Conservation (phyloP, 805 yeast genomes). For the Candida sonorensis region DNA sequence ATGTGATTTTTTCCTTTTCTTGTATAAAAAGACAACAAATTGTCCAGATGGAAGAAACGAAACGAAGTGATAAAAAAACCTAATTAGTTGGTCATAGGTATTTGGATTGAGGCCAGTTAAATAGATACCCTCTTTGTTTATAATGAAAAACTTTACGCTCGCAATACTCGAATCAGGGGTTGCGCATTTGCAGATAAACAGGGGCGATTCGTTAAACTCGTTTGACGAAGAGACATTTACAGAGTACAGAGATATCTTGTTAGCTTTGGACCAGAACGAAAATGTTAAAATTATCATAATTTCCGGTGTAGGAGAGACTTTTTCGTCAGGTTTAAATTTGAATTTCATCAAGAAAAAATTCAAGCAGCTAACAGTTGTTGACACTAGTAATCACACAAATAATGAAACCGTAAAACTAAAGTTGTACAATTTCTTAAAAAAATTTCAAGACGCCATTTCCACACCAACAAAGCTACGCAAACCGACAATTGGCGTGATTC, state of each 20-base stretch:
- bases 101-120: too few relatives aligned
- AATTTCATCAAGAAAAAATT: conserved; percentile 21
- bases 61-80: too few relatives aligned
- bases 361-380: too few relatives aligned
- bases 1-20: too few relatives aligned
- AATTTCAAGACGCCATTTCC: conserved; percentile 53
- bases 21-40: too few relatives aligned
- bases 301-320: conserved; percentile 47
- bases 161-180: conserved; percentile 17
- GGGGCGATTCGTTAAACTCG: conserved; percentile 56
- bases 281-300: conserved; percentile 49
- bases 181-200: conserved; percentile 52
- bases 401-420: too few relatives aligned
- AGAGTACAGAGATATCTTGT: conserved; percentile 45
- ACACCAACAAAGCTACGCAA: conserved; percentile 41
- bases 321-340: conserved; percentile 63
- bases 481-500: conserved; percentile 62
- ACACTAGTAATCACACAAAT: too few relatives aligned
- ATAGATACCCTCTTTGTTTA: too few relatives aligned
- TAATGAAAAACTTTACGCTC: conserved; percentile 1
- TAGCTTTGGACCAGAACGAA: conserved; percentile 35
- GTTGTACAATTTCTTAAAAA: conserved; percentile 34
- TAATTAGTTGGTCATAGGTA: too few relatives aligned
- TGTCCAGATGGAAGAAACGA: too few relatives aligned
- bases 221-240: conserved; percentile 49